Conservation (phyloP, 192 early-diverging fungal genomes). For the Coemansia sp. region DNA sequence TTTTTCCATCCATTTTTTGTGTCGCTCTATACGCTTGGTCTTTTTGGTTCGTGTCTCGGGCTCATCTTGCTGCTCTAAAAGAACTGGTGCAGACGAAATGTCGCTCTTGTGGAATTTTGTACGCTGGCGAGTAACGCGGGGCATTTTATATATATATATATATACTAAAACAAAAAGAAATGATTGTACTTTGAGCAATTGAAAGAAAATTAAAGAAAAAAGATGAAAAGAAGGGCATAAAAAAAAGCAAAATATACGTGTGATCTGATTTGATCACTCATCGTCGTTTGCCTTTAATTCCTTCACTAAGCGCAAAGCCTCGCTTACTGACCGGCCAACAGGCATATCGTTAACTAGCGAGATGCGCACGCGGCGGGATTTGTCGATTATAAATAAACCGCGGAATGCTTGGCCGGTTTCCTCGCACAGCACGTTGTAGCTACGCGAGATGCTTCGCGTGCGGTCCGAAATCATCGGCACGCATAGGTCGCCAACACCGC, state of each 20-base stretch:
- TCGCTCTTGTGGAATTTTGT: constrained; percentile 2
- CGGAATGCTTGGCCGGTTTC: constrained; percentile 71
- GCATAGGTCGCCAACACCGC: constrained; percentile 78
- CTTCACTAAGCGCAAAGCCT: constrained; percentile 77
- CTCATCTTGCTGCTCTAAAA: neutral
- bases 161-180: neutral
- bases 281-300: constrained; percentile 82
- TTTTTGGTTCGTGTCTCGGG: constrained; percentile 39
- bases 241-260: neutral
- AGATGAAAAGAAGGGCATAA: neutral
- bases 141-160: neutral
- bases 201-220: neutral
- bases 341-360: constrained; percentile 78
- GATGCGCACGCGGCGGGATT: constrained; percentile 68
- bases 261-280: constrained; percentile 37
- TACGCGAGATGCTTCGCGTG: constrained; percentile 62
- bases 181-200: too few relatives aligned
- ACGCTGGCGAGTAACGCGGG: neutral
- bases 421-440: constrained; percentile 77
- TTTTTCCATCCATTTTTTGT: constrained; percentile 67
- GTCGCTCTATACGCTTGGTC: constrained; percentile 58
- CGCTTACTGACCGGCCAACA: constrained; percentile 75
- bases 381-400: constrained; percentile 83
- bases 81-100: constrained; percentile 2
- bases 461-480: constrained; percentile 81